phyloP scores from a whole-genome alignment of 305 asterid genomes.

The Rubia occidens region DNA sequence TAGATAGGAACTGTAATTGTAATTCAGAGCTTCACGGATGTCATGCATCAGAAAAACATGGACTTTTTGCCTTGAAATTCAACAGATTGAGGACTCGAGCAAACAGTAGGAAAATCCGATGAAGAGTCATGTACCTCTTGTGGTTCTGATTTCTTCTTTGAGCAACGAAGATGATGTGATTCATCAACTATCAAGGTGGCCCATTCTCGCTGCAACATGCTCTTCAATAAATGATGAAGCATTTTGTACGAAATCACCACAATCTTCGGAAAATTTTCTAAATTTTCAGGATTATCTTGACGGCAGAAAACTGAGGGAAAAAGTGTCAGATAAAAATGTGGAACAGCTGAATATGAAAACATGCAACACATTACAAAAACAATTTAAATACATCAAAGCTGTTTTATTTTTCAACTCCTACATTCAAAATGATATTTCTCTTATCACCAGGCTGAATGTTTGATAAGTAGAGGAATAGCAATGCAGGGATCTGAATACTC shows the following conservation, averaged over 20 bases:
- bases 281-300: constrained; percentile 67
- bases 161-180: constrained; percentile 78
- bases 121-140: constrained; percentile 50
- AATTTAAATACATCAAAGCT: not conserved
- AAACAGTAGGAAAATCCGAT: not conserved
- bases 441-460: not conserved
- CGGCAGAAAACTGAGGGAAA: constrained; percentile 62
- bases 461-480: no score
- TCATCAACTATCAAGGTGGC: constrained; percentile 76
- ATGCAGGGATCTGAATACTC: not conserved
- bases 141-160: constrained; percentile 54
- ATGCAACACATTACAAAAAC: not conserved
- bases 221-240: constrained; percentile 71
- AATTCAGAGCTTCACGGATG: constrained; percentile 8
- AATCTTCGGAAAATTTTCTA: constrained; percentile 57
- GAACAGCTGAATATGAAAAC: constrained; percentile 2
- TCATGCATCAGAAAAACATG: not conserved
- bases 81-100: not conserved
- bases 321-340: constrained; percentile 14
- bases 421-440: not conserved
- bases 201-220: constrained; percentile 78
- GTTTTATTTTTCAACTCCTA: not conserved
- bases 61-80: not conserved
- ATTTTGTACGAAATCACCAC: constrained; percentile 78
- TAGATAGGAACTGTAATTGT: constrained; percentile 3